Percentiles rank a stretch among this genome's conserved stretches.
Evolutionary conservation across 371 early-diverging fungal genomes (phyloP).

Genomic region (Sporodiniella umbellata): DNA sequence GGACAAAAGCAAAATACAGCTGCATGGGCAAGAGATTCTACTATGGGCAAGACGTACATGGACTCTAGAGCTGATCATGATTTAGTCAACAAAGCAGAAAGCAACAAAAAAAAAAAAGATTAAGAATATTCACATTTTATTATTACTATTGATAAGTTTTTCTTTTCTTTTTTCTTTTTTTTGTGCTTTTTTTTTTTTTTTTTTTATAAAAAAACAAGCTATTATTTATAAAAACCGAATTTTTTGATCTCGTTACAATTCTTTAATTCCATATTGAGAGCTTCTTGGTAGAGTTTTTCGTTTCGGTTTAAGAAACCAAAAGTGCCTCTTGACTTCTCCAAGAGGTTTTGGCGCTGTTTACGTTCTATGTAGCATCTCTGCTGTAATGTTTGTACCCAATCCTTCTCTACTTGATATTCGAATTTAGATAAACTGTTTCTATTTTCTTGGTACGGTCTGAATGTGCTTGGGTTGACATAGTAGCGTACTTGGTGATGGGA

Average conservation of each 20-base stretch:
- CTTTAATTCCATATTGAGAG: conserved; percentile 29
- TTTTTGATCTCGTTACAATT: conserved; percentile 38
- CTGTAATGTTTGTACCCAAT: conserved; percentile 38
- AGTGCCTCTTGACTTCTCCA: conserved; percentile 35
- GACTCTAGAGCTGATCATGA: conserved; percentile 71
- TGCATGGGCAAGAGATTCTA: conserved; percentile 52
- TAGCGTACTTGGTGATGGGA: conserved; percentile 33
- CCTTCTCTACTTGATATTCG: conserved; percentile 40
- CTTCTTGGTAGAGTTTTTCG: conserved; percentile 35
- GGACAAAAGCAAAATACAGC: conserved; percentile 66
- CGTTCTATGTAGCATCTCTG: conserved; percentile 33
- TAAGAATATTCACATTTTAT: not conserved
- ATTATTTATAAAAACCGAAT: conserved; percentile 22
- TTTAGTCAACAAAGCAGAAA: no score
- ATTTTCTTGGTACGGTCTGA: conserved; percentile 23
- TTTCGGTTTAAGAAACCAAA: conserved; percentile 36
- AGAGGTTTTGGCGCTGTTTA: conserved; percentile 17
- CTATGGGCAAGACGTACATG: conserved; percentile 78
- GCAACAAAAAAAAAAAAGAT: not conserved
- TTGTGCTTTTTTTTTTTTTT: no score
- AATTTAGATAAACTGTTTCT: conserved; percentile 28
- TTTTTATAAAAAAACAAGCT: no score
- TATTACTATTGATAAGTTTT: conserved; percentile 3
- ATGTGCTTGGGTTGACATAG: conserved; percentile 42
- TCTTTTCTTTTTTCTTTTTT: no score